Percentiles rank a stretch among this genome's conserved stretches.
Conservation (phyloP, 75 land plant species). For the Selaginella moellendorffii region DNA sequence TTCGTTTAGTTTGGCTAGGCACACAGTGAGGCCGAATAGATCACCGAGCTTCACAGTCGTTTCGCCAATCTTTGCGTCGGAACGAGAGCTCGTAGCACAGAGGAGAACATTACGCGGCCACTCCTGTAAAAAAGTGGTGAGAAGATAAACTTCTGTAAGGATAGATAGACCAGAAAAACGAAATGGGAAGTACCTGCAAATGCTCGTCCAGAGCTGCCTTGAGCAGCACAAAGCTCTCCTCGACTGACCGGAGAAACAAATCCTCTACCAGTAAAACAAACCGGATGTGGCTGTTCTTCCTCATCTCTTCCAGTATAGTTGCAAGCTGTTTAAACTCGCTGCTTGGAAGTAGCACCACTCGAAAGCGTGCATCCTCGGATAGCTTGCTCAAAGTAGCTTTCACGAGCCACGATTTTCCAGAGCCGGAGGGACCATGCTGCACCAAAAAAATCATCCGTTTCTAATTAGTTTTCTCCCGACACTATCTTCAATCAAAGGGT, state of each 20-base stretch:
- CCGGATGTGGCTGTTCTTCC: slow-evolving; percentile 16
- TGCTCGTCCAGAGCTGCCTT: slow-evolving; percentile 10
- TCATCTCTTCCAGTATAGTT: slow-evolving; percentile 18
- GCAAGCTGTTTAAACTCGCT: slow-evolving; percentile 10
- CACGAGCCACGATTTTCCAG: slow-evolving; percentile 21
- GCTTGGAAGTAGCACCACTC: slow-evolving; percentile 11
- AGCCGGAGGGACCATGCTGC: slow-evolving; percentile 20
- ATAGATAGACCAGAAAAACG: not conserved
- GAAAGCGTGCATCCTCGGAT: not conserved
- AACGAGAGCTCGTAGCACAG: slow-evolving; percentile 8
- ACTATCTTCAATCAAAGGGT: no score
- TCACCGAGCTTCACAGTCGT: slow-evolving; percentile 6
- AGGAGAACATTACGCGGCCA: slow-evolving; percentile 19
- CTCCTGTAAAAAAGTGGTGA: slow-evolving; percentile 13
- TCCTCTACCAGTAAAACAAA: slow-evolving; percentile 19
- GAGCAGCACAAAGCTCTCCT: not conserved
- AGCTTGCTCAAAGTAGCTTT: slow-evolving; percentile 7
- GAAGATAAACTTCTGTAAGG: not conserved
- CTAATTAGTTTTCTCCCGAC: no score
- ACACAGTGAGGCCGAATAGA: slow-evolving; percentile 9
- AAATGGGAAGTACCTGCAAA: slow-evolving; percentile 2
- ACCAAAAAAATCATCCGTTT: no score
- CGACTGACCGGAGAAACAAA: slow-evolving; percentile 9
- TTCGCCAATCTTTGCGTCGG: not conserved
- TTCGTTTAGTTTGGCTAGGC: slow-evolving; percentile 1